A percentile compares a stretch with the other conserved stretches of the same genome.
phyloP scores from a whole-genome alignment of 352 stramenopile genomes.

The Thalassiosira hispida region DNA sequence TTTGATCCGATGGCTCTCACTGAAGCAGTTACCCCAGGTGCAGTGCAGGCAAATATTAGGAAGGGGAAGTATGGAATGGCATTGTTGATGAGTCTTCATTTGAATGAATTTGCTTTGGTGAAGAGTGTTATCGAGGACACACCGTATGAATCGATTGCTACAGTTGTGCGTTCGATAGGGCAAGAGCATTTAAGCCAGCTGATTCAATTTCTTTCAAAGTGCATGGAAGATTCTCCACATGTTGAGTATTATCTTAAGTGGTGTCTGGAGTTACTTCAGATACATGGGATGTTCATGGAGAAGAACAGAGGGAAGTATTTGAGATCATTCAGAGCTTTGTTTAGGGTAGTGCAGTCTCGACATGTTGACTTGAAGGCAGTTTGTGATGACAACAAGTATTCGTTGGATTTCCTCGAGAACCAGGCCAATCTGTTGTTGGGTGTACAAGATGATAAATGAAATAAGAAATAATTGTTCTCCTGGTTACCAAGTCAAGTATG shows the following conservation, averaged over 20 bases:
- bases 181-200: conserved; percentile 92
- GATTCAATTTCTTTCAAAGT: conserved; percentile 92
- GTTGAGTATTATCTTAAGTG: conserved; percentile 98
- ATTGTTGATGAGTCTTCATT: conserved; percentile 94
- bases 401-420: conserved; percentile 76
- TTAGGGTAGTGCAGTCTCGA: conserved; percentile 72
- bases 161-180: conserved; percentile 91
- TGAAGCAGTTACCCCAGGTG: conserved; percentile 95
- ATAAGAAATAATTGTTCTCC: background rate
- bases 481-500: background rate
- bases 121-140: conserved; percentile 91
- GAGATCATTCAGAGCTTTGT: conserved; percentile 76
- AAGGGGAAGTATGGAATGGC: conserved; percentile 91
- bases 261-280: conserved; percentile 93
- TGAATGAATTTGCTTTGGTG: conserved; percentile 95
- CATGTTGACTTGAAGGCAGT: conserved; percentile 79
- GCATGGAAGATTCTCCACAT: conserved; percentile 92
- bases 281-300: conserved; percentile 88
- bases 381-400: conserved; percentile 83
- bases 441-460: conserved; percentile 22
- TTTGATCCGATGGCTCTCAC: conserved; percentile 99
- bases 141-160: conserved; percentile 88
- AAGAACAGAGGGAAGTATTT: conserved; percentile 79
- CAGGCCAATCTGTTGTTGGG: conserved; percentile 61
- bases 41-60: conserved; percentile 89